A percentile compares a stretch with the other conserved stretches of the same genome.
These are phyloP conservation scores for Fraxinus sp. DNA, from an alignment of 305 asterid genomes.

Conservation along the genomic window DNA sequence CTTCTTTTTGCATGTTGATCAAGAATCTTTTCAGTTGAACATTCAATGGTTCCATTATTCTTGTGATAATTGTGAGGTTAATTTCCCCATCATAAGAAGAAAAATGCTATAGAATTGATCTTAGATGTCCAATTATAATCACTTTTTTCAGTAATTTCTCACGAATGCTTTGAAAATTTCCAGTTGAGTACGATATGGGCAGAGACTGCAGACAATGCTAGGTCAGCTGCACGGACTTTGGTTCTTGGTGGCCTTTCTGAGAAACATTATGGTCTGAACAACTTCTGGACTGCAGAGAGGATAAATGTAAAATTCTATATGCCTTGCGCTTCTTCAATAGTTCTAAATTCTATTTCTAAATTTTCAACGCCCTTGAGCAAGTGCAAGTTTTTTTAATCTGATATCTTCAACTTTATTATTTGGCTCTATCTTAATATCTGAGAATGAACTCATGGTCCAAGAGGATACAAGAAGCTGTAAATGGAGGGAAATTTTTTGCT, in stretches of 20 bases:
- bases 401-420: not conserved
- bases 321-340: not conserved
- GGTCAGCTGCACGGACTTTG: conserved; percentile 85
- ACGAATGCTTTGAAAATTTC: conserved; percentile 16
- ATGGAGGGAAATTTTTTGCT: not conserved
- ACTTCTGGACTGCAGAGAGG: conserved; percentile 76
- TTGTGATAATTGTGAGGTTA: not conserved
- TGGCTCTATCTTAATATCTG: not conserved
- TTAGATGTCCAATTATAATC: not conserved
- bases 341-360: not conserved
- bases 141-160: conserved; percentile 1
- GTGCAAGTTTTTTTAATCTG: not conserved
- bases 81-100: conserved; percentile 12
- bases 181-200: conserved; percentile 97
- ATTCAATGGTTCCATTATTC: not conserved
- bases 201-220: conserved; percentile 83
- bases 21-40: not conserved
- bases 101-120: not conserved
- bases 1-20: not conserved
- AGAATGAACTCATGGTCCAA: not conserved
- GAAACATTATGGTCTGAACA: conserved; percentile 72
- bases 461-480: not conserved
- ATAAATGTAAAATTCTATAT: conserved; percentile 49
- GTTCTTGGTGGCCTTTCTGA: conserved; percentile 91
- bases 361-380: not conserved